Conservation (phyloP, 176 grass and related monocot species). For the Avena sativa region DNA sequence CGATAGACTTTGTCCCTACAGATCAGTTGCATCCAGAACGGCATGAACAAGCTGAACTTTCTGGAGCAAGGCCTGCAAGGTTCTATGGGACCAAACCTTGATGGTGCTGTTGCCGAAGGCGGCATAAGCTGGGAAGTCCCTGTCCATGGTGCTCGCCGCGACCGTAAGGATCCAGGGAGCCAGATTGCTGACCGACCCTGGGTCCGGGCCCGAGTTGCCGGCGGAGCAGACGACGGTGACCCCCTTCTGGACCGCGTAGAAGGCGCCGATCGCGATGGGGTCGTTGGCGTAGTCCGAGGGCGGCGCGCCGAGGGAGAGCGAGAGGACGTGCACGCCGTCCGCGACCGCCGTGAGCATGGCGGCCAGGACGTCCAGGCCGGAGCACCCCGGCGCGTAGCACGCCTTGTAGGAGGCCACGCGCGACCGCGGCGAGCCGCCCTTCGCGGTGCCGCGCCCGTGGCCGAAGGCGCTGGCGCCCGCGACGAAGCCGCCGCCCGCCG, state of each 20-base stretch:
- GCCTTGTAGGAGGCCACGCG: constrained; percentile 70
- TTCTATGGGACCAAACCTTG: constrained; percentile 23
- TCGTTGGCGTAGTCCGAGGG: constrained; percentile 43
- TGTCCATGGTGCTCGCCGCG: constrained; percentile 73
- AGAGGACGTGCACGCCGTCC: constrained; percentile 71
- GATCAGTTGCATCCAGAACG: not conserved
- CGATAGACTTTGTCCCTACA: constrained; percentile 71
- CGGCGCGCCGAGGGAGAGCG: constrained; percentile 57
- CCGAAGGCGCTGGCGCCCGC: constrained; percentile 41
- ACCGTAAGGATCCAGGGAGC: constrained; percentile 81
- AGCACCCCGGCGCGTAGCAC: constrained; percentile 58
- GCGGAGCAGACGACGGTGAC: constrained; percentile 66
- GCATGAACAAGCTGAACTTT: not conserved
- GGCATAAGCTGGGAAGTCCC: constrained; percentile 49
- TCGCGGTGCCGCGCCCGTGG: constrained; percentile 51
- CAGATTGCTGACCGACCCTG: constrained; percentile 46
- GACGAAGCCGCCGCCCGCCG: constrained; percentile 54
- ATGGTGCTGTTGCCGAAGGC: constrained; percentile 27
- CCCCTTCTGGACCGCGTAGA: constrained; percentile 52
- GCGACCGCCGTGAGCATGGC: constrained; percentile 48
- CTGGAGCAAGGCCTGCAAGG: not conserved
- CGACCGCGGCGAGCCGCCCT: constrained; percentile 62
- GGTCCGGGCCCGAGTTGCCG: constrained; percentile 60
- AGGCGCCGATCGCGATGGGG: constrained; percentile 48
- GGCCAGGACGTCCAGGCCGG: constrained; percentile 54